Evolutionary conservation across 805 yeast genomes (phyloP).

Genomic region (Pichia ethanolica): DNA sequence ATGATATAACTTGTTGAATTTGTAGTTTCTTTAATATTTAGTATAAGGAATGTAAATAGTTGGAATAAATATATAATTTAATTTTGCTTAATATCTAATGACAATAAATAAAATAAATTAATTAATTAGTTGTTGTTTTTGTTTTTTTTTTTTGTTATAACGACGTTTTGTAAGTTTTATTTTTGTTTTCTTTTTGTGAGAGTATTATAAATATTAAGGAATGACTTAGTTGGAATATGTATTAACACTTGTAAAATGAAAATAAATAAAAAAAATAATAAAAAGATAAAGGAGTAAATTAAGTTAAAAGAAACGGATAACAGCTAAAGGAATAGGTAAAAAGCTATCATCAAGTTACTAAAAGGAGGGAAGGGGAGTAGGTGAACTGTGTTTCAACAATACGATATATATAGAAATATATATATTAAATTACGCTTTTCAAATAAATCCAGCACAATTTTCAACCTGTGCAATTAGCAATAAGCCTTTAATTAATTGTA

Average conservation of each 20-base stretch:
- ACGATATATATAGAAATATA: no score
- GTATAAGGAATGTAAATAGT: conserved; percentile 24
- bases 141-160: background rate
- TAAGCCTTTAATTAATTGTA: no score
- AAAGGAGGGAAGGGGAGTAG: no score
- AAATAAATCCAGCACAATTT: no score
- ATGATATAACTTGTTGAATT: no score
- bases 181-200: background rate
- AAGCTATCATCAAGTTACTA: no score
- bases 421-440: no score
- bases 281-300: background rate
- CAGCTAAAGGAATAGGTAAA: no score
- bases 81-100: no score
- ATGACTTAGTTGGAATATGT: conserved; percentile 13
- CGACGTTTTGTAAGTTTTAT: background rate
- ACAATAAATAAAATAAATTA: background rate
- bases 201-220: conserved; percentile 8
- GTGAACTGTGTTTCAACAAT: no score
- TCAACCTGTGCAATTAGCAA: no score
- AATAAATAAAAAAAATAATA: background rate
- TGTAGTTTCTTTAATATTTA: background rate
- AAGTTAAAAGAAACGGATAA: background rate
- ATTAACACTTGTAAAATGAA: background rate
- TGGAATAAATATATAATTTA: conserved; percentile 10
- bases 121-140: no score